Evolutionary conservation across 176 grass and related monocot genomes (phyloP).

Genomic region (Avena sativa): DNA sequence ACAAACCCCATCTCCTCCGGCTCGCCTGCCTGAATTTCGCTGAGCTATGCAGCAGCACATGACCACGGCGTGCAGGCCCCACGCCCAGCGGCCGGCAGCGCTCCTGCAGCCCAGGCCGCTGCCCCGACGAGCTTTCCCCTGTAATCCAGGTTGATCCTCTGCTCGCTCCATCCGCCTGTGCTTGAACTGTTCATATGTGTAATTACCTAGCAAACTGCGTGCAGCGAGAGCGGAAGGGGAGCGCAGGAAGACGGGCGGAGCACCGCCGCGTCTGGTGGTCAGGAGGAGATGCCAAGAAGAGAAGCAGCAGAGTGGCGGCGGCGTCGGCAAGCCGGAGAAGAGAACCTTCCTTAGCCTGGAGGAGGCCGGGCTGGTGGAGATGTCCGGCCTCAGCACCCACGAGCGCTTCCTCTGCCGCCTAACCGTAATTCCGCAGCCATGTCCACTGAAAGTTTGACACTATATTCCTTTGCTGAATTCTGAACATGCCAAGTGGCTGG

Average conservation of each 20-base stretch:
- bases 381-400: slow-evolving; percentile 91
- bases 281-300: slow-evolving; percentile 43
- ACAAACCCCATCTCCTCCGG: neutral
- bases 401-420: slow-evolving; percentile 96
- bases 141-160: neutral
- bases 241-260: neutral
- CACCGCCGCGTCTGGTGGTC: neutral
- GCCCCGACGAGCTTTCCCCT: slow-evolving; percentile 12
- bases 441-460: too few relatives aligned
- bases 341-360: slow-evolving; percentile 81
- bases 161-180: neutral
- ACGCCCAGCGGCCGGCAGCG: neutral
- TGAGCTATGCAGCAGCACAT: slow-evolving; percentile 33
- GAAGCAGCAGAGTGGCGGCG: neutral
- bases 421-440: slow-evolving; percentile 43
- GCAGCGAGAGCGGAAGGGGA: neutral
- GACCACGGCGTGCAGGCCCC: slow-evolving; percentile 24
- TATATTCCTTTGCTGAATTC: too few relatives aligned
- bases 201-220: neutral
- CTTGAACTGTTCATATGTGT: too few relatives aligned
- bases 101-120: neutral
- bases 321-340: slow-evolving; percentile 7
- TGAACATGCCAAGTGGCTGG: too few relatives aligned
- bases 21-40: neutral
- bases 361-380: slow-evolving; percentile 89